Evolutionary conservation across 2,329 filamentous ascomycete genomes (phyloP).

Genomic region (Ophiocordyceps camponoti-rufipedis): DNA sequence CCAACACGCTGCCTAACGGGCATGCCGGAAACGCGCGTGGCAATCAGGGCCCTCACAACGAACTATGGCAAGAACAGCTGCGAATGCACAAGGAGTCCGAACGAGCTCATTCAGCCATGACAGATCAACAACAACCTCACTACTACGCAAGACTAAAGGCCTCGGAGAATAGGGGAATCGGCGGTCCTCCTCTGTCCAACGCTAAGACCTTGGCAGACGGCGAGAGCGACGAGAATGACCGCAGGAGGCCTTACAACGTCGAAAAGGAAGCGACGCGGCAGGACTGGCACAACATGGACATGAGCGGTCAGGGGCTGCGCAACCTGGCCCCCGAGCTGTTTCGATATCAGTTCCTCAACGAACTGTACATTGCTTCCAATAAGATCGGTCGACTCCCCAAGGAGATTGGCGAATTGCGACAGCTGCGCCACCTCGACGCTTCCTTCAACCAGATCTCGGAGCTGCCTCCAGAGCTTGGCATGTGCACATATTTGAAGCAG

Average conservation of each 20-base stretch:
- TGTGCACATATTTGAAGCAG: constrained; percentile 83
- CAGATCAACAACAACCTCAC: constrained; percentile 43
- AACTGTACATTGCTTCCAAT: constrained; percentile 88
- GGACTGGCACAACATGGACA: constrained; percentile 84
- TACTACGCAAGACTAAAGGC: constrained; percentile 58
- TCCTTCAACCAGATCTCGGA: constrained; percentile 74
- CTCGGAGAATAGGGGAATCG: constrained; percentile 49
- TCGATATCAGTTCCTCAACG: constrained; percentile 73
- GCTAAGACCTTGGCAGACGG: constrained; percentile 27
- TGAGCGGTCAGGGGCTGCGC: constrained; percentile 87
- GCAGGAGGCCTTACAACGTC: constrained; percentile 44
- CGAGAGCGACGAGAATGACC: constrained; percentile 36
- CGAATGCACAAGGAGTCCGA: constrained; percentile 62
- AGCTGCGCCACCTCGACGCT: constrained; percentile 66
- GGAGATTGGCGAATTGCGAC: constrained; percentile 65
- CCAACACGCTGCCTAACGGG: constrained; percentile 37
- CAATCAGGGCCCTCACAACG: constrained; percentile 34
- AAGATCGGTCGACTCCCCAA: constrained; percentile 66
- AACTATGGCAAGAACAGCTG: constrained; percentile 80
- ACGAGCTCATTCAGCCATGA: constrained; percentile 54
- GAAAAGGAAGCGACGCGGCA: constrained; percentile 51
- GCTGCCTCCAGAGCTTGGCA: constrained; percentile 80
- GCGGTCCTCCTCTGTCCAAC: constrained; percentile 30
- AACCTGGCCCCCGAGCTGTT: constrained; percentile 68
- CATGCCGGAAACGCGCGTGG: constrained; percentile 28